These are phyloP conservation scores for Thuja plicata DNA, from an alignment of 83 land plant species.

Conservation along the genomic window DNA sequence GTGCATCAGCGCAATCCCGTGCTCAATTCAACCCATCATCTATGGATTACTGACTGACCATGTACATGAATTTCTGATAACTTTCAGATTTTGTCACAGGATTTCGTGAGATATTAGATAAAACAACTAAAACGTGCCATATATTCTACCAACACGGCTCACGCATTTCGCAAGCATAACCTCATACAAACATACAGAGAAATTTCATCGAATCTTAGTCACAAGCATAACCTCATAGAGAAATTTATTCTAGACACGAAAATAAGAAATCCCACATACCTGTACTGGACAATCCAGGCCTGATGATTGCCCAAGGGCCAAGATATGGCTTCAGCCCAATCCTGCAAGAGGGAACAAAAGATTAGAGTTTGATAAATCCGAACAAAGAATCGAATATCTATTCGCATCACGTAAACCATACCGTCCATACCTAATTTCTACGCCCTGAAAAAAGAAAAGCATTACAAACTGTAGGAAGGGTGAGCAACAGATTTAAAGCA, in stretches of 20 bases:
- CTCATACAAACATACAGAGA: too few relatives aligned
- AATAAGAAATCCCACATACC: not conserved
- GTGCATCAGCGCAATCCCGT: not conserved
- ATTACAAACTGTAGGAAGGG: not conserved
- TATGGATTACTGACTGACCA: not conserved
- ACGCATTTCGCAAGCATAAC: not conserved
- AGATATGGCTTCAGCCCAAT: not conserved
- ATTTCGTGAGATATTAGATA: not conserved
- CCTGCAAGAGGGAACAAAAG: not conserved
- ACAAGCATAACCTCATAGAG: not conserved
- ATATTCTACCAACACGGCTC: not conserved
- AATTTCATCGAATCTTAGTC: too few relatives aligned
- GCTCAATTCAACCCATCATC: not conserved
- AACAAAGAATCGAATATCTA: not conserved
- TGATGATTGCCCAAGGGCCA: not conserved
- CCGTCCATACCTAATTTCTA: not conserved
- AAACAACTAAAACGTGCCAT: not conserved
- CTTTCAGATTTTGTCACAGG: not conserved
- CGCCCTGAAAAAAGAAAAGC: not conserved
- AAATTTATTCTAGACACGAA: not conserved
- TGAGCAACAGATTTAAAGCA: not conserved
- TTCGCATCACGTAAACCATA: not conserved
- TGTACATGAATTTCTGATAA: too few relatives aligned
- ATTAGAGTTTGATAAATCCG: too few relatives aligned
- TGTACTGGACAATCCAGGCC: not conserved